Conservation (phyloP, 352 stramenopile species). For the Globisporangium spinosum region DNA sequence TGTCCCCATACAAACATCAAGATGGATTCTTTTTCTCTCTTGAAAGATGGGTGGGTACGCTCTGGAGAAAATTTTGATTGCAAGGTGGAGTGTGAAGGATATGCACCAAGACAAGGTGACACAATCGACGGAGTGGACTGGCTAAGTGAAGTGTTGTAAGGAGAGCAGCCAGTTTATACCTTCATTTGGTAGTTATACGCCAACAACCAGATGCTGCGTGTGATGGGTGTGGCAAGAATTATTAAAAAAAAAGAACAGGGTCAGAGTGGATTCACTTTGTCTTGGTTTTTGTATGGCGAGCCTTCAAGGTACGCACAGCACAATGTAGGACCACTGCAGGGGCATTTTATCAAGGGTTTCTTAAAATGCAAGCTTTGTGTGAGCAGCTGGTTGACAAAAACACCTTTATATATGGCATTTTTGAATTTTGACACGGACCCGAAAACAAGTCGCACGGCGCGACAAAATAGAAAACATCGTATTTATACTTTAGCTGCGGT, state of each 20-base stretch:
- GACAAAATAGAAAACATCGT: too few relatives aligned
- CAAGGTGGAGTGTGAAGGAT: neutral
- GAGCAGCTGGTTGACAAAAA: too few relatives aligned
- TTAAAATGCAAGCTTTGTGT: too few relatives aligned
- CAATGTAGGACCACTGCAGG: too few relatives aligned
- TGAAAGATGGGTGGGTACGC: neutral
- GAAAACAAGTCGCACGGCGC: too few relatives aligned
- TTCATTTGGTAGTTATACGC: neutral
- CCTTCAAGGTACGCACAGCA: too few relatives aligned
- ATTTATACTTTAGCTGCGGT: too few relatives aligned
- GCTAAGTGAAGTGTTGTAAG: neutral
- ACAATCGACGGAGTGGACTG: neutral
- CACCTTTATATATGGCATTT: too few relatives aligned
- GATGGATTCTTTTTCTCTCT: conserved; percentile 16
- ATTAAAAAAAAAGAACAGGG: neutral
- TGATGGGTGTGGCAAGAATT: neutral
- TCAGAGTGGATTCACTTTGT: neutral
- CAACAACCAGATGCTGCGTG: neutral
- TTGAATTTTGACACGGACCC: too few relatives aligned
- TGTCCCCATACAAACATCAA: conserved; percentile 9
- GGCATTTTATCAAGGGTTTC: too few relatives aligned
- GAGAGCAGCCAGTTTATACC: neutral
- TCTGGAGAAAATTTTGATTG: neutral
- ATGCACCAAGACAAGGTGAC: neutral
- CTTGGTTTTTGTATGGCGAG: neutral